Evolutionary conservation across 2,329 filamentous ascomycete species (phyloP), one percentile per base, ranked within the genome.

Genomic region (Sphaerulina musiva): DNA sequence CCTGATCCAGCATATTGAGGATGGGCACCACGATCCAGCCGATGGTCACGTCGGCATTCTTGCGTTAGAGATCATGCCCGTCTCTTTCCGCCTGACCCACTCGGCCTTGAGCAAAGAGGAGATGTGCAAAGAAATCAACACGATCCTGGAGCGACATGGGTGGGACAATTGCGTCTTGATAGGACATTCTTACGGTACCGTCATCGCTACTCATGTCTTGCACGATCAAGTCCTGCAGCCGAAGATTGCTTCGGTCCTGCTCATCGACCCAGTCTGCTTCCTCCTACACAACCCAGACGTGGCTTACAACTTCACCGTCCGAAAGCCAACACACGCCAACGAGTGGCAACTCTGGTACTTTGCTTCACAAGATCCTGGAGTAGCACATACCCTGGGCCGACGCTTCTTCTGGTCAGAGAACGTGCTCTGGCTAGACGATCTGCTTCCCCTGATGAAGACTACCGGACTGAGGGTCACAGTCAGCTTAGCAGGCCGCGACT

Each of bases 361-460:
- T 66, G 85, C 81, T 3, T 81, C 78, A 41, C 83, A 78, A 51
- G 85, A 89, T 60, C 80, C 82, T 29, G 82, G 82, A 1, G 81
- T 86, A 2, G 79, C 84, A 11, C 77, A 85, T 53, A 81, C 80
- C 10, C 72, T 89, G 1, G 79, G 78, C 0, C 31, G 85, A 3
- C 77, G 82, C 62, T 87, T 89, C 70, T 87, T 86, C 69, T 89
- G 85, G 85, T 75, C 76, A 23, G 78, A 87, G 60, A 87, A 85
- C 59, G 81, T 86, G 44, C 70, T 86, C 6, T 89, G 85, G 84
- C 82, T 80, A 60, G 81, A 87, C 41, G 82, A 86, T 58, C 65
- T 87, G 41, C 54, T 76, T 31, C 67, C 67, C 6, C 60, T 69
- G 8, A 52, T 69, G 54, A 57, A 68, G 53, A 41, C 43, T 1